Evolutionary conservation across 495 filamentous ascomycete species (phyloP).

Genomic region (Neurospora africana): DNA sequence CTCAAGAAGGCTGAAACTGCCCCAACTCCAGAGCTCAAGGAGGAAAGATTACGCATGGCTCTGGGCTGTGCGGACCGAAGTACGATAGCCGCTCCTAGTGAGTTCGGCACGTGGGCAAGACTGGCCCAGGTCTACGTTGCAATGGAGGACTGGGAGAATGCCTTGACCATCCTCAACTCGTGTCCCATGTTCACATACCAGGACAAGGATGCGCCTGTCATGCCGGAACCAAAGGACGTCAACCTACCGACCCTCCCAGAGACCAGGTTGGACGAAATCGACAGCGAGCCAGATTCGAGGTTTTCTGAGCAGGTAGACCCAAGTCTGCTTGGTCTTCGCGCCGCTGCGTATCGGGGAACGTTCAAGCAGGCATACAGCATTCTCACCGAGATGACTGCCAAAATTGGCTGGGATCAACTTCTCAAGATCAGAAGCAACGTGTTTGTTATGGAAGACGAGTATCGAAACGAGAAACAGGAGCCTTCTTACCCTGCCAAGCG

Average conservation of each 20-base stretch:
- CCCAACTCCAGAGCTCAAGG: constrained; percentile 35
- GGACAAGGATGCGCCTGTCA: constrained; percentile 88
- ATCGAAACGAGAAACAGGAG: constrained; percentile 78
- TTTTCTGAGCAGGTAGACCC: constrained; percentile 78
- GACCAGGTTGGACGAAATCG: constrained; percentile 90
- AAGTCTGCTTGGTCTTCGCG: constrained; percentile 75
- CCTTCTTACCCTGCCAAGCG: constrained; percentile 40
- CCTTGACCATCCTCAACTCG: constrained; percentile 91
- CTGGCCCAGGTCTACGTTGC: constrained; percentile 86
- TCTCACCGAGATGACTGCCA: constrained; percentile 84
- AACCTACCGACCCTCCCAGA: constrained; percentile 79
- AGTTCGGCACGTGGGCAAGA: constrained; percentile 94
- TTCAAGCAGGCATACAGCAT: constrained; percentile 92
- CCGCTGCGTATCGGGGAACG: constrained; percentile 80
- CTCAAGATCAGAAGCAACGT: constrained; percentile 88
- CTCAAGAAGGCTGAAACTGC: constrained; percentile 61
- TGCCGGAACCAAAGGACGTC: constrained; percentile 82
- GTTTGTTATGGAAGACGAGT: constrained; percentile 99
- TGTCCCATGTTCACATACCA: constrained; percentile 99
- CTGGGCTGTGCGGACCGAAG: constrained; percentile 88
- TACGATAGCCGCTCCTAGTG: constrained; percentile 87
- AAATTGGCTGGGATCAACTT: constrained; percentile 96
- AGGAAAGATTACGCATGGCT: constrained; percentile 61
- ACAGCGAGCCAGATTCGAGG: constrained; percentile 71
- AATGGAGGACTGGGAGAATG: constrained; percentile 87